A percentile compares a stretch with the other conserved stretches of the same genome.
Evolutionary conservation across 2,329 filamentous ascomycete species (phyloP).

Genomic region (Cercospora sp.): DNA sequence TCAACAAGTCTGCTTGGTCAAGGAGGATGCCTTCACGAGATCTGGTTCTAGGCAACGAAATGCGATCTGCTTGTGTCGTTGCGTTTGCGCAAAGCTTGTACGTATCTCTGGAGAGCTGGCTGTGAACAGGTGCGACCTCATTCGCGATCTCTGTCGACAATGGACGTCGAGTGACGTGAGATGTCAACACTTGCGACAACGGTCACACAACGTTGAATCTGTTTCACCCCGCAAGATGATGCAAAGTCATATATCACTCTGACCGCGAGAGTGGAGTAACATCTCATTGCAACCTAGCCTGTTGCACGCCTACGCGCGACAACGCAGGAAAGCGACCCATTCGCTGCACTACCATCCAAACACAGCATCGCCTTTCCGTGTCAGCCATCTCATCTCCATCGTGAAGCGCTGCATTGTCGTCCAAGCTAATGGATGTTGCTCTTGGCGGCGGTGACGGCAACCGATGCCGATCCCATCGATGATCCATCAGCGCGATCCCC

Average conservation of each 20-base stretch:
- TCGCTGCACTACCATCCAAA: background rate
- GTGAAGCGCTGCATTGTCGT: constrained; percentile 1
- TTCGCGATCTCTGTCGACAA: background rate
- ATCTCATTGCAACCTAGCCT: background rate
- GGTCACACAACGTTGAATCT: background rate
- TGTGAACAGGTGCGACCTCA: background rate
- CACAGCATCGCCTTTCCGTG: background rate
- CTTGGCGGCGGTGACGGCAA: background rate
- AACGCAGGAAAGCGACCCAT: background rate
- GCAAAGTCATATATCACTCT: background rate
- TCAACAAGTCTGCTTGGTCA: background rate
- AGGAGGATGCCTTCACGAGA: background rate
- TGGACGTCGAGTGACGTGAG: background rate
- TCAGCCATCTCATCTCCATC: background rate
- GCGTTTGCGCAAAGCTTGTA: background rate
- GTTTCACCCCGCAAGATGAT: background rate
- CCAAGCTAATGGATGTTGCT: constrained; percentile 1
- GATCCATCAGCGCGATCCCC: background rate
- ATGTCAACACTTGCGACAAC: background rate
- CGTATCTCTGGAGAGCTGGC: background rate
- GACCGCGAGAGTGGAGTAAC: background rate
- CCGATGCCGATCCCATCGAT: background rate
- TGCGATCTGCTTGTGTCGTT: background rate
- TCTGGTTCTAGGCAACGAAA: background rate
- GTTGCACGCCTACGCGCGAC: background rate